Evolutionary conservation across 2,329 filamentous ascomycete species (phyloP).

Genomic region (Aureobasidium zeae): DNA sequence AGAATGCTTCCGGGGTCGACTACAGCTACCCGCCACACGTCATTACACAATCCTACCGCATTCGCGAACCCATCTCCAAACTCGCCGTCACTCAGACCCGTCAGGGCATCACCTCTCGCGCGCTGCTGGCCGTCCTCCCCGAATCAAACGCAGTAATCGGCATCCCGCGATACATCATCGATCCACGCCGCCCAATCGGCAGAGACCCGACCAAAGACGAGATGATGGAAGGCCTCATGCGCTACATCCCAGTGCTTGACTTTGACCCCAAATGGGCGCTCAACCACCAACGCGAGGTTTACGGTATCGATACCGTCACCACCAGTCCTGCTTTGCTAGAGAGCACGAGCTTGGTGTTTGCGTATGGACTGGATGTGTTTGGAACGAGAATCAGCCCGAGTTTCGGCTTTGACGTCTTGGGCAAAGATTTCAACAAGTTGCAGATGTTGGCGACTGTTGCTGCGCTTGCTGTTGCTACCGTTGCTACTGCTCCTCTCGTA

Average conservation of each 20-base stretch:
- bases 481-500: constrained; percentile 77
- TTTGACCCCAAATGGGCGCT: constrained; percentile 74
- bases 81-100: constrained; percentile 80
- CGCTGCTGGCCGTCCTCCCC: constrained; percentile 70
- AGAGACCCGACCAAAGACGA: constrained; percentile 74
- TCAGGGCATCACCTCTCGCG: constrained; percentile 80
- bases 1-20: constrained; percentile 68
- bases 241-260: constrained; percentile 67
- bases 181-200: constrained; percentile 76
- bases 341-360: constrained; percentile 83
- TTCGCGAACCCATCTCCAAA: constrained; percentile 67
- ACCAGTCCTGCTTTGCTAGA: constrained; percentile 73
- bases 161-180: constrained; percentile 68
- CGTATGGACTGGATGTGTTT: constrained; percentile 81
- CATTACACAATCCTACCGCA: constrained; percentile 69
- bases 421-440: constrained; percentile 86
- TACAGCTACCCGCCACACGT: constrained; percentile 62
- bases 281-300: constrained; percentile 71
- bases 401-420: constrained; percentile 82
- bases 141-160: constrained; percentile 65
- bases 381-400: constrained; percentile 81
- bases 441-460: constrained; percentile 76
- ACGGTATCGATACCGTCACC: constrained; percentile 65
- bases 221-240: constrained; percentile 70
- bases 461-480: constrained; percentile 66